These are phyloP conservation scores for Salvia sclarea DNA, from an alignment of 305 asterid species.

Conservation along the genomic window DNA sequence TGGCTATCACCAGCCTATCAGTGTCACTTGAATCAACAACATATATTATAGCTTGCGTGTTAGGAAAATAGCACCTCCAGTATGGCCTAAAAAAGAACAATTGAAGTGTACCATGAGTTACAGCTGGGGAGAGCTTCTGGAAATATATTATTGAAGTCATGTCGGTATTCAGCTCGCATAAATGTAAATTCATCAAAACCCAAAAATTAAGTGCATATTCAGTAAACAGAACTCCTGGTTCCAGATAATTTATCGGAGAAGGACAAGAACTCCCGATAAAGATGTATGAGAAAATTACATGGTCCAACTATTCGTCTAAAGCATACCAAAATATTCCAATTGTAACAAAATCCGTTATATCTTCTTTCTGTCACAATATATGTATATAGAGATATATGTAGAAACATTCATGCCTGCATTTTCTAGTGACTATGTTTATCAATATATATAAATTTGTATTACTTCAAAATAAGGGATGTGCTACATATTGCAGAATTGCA, in stretches of 20 bases:
- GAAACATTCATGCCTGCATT: neutral
- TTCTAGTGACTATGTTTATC: constrained; percentile 1
- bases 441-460: neutral
- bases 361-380: neutral
- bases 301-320: constrained; percentile 3
- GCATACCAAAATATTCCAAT: neutral
- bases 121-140: neutral
- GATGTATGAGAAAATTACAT: neutral
- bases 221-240: neutral
- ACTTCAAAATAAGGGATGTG: neutral
- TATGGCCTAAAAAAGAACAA: constrained; percentile 58
- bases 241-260: neutral
- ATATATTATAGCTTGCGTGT: constrained; percentile 95
- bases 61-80: constrained; percentile 98
- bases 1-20: constrained; percentile 88
- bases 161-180: neutral
- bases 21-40: constrained; percentile 99
- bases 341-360: constrained; percentile 1
- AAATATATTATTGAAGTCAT: constrained; percentile 6
- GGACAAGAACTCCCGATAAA: neutral
- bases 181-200: neutral
- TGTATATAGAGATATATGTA: neutral
- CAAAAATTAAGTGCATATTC: constrained; percentile 1
- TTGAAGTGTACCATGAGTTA: constrained; percentile 1
- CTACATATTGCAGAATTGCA: constrained; percentile 22